Conservation (phyloP, 1,284 basidiomycete species). For the Afroboletus lepidellus region DNA sequence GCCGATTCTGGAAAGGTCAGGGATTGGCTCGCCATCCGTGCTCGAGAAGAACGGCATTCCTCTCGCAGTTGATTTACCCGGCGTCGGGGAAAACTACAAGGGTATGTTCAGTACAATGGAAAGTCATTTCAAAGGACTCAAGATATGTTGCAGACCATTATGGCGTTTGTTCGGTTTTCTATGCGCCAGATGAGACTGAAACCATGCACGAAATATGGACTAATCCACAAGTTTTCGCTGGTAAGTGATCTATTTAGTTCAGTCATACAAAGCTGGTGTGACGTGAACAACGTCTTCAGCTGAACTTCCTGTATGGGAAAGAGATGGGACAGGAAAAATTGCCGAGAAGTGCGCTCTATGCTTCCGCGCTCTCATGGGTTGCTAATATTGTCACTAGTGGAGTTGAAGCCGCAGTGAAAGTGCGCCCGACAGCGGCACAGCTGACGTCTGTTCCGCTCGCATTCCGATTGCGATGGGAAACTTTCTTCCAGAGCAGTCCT, state of each 20-base stretch:
- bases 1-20: conserved; percentile 28
- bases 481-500: conserved; percentile 2
- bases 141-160: conserved; percentile 2
- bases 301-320: not conserved
- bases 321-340: conserved; percentile 8
- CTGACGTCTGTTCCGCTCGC: not conserved
- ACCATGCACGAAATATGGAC: conserved; percentile 10
- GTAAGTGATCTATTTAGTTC: not conserved
- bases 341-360: conserved; percentile 16
- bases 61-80: conserved; percentile 46
- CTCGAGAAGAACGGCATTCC: conserved; percentile 41
- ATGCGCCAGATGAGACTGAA: conserved; percentile 4
- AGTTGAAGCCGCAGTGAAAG: conserved; percentile 6
- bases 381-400: conserved; percentile 6
- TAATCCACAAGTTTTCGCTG: not conserved
- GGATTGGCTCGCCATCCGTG: conserved; percentile 43
- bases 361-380: not conserved
- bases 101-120: not conserved
- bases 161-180: not conserved
- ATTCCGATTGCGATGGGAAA: conserved; percentile 15
- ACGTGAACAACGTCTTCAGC: not conserved
- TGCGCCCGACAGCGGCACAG: conserved; percentile 11
- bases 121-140: too few relatives aligned
- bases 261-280: not conserved
- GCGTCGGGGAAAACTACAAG: conserved; percentile 52